Percentiles rank a stretch among this genome's conserved stretches.
phyloP scores from a whole-genome alignment of 2,329 filamentous ascomycete species.

The Domatiomyces globalis region DNA sequence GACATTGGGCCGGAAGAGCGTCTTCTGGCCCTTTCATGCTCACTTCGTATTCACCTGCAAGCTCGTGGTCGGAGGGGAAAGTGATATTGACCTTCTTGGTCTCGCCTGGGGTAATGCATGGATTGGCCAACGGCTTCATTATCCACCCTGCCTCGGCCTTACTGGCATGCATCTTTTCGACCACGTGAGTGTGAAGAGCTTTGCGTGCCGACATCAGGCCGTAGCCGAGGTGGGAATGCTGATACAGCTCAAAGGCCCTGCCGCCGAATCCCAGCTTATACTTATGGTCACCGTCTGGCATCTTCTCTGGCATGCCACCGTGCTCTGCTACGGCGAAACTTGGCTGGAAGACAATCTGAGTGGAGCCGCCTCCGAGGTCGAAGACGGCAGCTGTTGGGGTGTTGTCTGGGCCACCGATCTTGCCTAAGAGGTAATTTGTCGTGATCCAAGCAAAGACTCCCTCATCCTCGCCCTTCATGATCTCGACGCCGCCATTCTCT shows the following conservation, averaged over 20 bases:
- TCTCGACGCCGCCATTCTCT: slow-evolving; percentile 74
- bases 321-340: slow-evolving; percentile 61
- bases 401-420: slow-evolving; percentile 86
- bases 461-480: slow-evolving; percentile 96
- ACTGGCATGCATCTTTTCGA: slow-evolving; percentile 49
- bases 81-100: slow-evolving; percentile 58
- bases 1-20: slow-evolving; percentile 71
- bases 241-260: slow-evolving; percentile 82
- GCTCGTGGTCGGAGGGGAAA: slow-evolving; percentile 49
- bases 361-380: slow-evolving; percentile 90
- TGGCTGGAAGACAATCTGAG: slow-evolving; percentile 96
- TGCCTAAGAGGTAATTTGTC: slow-evolving; percentile 93
- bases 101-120: slow-evolving; percentile 75
- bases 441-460: slow-evolving; percentile 99
- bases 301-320: slow-evolving; percentile 71
- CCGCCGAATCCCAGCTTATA: slow-evolving; percentile 85
- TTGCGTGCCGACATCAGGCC: slow-evolving; percentile 91
- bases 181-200: slow-evolving; percentile 61
- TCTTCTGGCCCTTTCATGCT: slow-evolving; percentile 77
- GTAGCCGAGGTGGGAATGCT: slow-evolving; percentile 95
- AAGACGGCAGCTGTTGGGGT: slow-evolving; percentile 87
- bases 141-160: slow-evolving; percentile 49
- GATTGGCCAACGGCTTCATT: slow-evolving; percentile 58
- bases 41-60: slow-evolving; percentile 52
- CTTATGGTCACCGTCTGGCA: slow-evolving; percentile 87